Percentiles rank a stretch among this genome's conserved stretches.
phyloP scores from a whole-genome alignment of 2,329 filamentous ascomycete genomes.

The Aphanocladium album region DNA sequence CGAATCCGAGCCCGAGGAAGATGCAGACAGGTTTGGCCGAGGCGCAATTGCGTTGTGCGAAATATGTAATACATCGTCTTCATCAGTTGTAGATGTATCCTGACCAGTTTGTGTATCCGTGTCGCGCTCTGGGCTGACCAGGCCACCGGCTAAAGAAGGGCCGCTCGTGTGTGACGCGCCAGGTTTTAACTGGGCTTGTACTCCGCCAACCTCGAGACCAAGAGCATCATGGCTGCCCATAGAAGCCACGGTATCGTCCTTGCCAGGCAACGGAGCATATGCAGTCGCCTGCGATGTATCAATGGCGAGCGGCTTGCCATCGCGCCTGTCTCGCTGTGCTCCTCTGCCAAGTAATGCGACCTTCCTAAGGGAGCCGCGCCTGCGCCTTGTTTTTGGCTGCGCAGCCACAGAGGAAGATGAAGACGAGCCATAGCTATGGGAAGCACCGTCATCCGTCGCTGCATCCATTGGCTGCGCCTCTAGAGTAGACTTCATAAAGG shows the following conservation, averaged over 20 bases:
- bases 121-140: constrained; percentile 11
- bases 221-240: constrained; percentile 27
- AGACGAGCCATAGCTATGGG: not conserved
- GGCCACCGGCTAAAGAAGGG: too few relatives aligned
- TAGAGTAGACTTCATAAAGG: constrained; percentile 54
- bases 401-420: constrained; percentile 20
- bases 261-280: constrained; percentile 13
- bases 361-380: constrained; percentile 82
- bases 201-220: constrained; percentile 44
- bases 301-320: constrained; percentile 41
- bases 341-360: constrained; percentile 76
- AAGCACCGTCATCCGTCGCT: constrained; percentile 28
- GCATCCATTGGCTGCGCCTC: constrained; percentile 25
- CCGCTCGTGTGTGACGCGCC: not conserved
- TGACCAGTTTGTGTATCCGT: constrained; percentile 26
- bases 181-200: not conserved
- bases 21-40: constrained; percentile 38
- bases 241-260: not conserved
- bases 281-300: constrained; percentile 31
- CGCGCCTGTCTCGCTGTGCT: constrained; percentile 55
- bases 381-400: constrained; percentile 55
- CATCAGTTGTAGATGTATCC: constrained; percentile 66
- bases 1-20: constrained; percentile 54
- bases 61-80: constrained; percentile 72
- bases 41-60: constrained; percentile 41